Conservation (phyloP, 1,284 basidiomycete genomes). For the Peniophora sp. region DNA sequence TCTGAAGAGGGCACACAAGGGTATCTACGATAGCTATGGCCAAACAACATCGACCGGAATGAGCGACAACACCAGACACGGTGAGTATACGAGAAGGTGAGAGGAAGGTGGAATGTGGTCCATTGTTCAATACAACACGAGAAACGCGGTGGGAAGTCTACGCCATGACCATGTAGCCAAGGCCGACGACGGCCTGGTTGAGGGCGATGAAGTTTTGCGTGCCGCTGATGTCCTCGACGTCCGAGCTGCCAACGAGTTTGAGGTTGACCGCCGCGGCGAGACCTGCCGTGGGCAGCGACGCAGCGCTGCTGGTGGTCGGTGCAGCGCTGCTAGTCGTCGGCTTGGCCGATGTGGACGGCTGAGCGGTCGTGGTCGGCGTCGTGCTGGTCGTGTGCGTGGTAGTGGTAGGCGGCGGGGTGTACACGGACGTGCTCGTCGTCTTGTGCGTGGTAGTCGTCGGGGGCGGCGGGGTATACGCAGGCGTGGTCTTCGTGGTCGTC, state of each 20-base stretch:
- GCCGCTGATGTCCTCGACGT: background rate
- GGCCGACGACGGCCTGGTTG: background rate
- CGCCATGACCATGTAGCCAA: background rate
- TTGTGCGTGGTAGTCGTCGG: slow-evolving; percentile 15
- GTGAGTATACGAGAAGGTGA: no score
- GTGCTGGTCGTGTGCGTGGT: slow-evolving; percentile 13
- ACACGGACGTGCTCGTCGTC: slow-evolving; percentile 3
- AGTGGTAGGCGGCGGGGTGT: slow-evolving; percentile 12
- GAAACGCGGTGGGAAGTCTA: no score
- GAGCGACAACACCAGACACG: no score
- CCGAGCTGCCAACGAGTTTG: background rate
- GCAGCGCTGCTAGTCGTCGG: background rate
- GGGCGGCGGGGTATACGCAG: slow-evolving; percentile 10
- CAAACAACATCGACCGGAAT: no score
- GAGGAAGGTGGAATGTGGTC: no score
- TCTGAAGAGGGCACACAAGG: no score
- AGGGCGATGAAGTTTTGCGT: background rate
- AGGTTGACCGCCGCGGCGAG: background rate
- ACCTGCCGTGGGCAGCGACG: no score
- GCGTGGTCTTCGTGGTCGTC: background rate
- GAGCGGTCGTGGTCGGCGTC: slow-evolving; percentile 8
- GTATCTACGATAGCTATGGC: no score
- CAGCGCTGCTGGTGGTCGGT: background rate
- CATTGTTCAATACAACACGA: no score
- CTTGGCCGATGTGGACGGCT: slow-evolving; percentile 12